Conservation (phyloP, 2,329 filamentous ascomycete genomes). For the Pseudodiploospora longispora region DNA sequence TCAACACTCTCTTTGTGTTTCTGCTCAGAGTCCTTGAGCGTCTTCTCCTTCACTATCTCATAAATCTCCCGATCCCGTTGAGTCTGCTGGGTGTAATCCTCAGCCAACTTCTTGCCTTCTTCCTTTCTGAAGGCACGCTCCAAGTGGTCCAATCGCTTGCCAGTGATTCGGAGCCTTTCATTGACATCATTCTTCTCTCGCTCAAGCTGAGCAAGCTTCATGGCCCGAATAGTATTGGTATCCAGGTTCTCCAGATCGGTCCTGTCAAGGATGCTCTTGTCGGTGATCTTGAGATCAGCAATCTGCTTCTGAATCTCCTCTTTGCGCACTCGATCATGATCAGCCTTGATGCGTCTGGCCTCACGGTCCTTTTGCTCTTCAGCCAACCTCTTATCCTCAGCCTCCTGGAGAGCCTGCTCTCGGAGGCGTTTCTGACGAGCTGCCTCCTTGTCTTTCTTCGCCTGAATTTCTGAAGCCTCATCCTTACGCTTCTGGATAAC, state of each 20-base stretch:
- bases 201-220: conserved; percentile 93
- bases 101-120: conserved; percentile 82
- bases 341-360: conserved; percentile 73
- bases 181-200: conserved; percentile 96
- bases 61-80: conserved; percentile 72
- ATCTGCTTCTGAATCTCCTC: conserved; percentile 91
- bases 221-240: conserved; percentile 79
- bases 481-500: conserved; percentile 97
- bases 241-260: conserved; percentile 81
- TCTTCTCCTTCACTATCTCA: conserved; percentile 69
- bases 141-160: conserved; percentile 92
- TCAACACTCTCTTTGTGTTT: conserved; percentile 91
- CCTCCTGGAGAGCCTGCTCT: conserved; percentile 81
- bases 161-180: conserved; percentile 82
- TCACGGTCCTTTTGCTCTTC: conserved; percentile 91
- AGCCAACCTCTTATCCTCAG: conserved; percentile 80
- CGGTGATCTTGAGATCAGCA: conserved; percentile 81
- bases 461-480: conserved; percentile 79
- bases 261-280: conserved; percentile 69
- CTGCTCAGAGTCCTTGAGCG: conserved; percentile 67
- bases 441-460: conserved; percentile 86
- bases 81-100: conserved; percentile 79
- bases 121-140: conserved; percentile 96
- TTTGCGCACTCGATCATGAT: conserved; percentile 82
- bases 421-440: conserved; percentile 79